Percentiles rank a stretch among this genome's conserved stretches.
phyloP scores from a whole-genome alignment of 192 early-diverging fungal genomes.

The Fimicolochytrium jonesii region DNA sequence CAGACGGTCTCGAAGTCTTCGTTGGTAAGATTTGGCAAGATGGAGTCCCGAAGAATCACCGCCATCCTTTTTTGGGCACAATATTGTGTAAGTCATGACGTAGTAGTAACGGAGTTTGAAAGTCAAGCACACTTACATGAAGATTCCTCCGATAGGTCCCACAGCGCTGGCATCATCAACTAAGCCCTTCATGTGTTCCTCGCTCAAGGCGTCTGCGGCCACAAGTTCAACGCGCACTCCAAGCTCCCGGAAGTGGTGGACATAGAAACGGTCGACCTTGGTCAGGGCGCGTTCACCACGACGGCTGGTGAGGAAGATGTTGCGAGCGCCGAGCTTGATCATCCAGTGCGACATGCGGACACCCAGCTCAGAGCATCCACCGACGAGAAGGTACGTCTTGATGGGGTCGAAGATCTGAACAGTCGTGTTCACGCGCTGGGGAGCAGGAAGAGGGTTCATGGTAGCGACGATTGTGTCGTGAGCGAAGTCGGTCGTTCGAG shows the following conservation, averaged over 20 bases:
- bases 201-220: constrained; percentile 15
- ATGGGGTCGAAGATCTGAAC: constrained; percentile 11
- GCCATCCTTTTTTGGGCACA: too few species aligned
- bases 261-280: background rate
- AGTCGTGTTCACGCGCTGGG: too few species aligned
- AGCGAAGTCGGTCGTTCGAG: too few species aligned
- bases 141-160: constrained; percentile 23
- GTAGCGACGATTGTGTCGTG: too few species aligned
- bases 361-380: constrained; percentile 21
- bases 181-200: constrained; percentile 1
- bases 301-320: constrained; percentile 18
- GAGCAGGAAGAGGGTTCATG: too few species aligned
- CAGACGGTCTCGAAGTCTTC: constrained; percentile 4
- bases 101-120: too few species aligned
- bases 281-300: constrained; percentile 7
- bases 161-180: background rate
- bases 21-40: constrained; percentile 14
- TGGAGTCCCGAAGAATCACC: constrained; percentile 12
- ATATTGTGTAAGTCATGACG: too few species aligned
- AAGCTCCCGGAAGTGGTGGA: background rate
- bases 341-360: constrained; percentile 14
- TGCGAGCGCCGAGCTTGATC: constrained; percentile 7
- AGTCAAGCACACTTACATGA: too few species aligned
- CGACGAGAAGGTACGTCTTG: constrained; percentile 26
- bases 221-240: background rate